phyloP scores from a whole-genome alignment of 2,329 filamentous ascomycete genomes.

The Cryphonectria naterciae region DNA sequence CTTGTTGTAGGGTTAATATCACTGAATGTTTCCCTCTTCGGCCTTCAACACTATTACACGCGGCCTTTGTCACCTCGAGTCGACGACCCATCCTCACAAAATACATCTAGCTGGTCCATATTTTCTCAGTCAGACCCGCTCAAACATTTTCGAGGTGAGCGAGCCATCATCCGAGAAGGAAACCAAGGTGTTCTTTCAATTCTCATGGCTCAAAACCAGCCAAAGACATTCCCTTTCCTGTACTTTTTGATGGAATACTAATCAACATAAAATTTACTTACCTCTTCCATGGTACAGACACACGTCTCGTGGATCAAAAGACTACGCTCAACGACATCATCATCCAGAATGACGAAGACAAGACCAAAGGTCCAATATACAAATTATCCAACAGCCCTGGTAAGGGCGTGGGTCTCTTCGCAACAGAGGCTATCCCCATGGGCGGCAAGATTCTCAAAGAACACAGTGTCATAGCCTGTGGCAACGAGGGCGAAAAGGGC shows the following conservation, averaged over 20 bases:
- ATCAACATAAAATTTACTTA: neutral
- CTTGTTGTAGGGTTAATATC: neutral
- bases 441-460: slow-evolving; percentile 8
- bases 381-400: slow-evolving; percentile 8
- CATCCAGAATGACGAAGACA: neutral
- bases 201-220: neutral
- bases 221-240: neutral
- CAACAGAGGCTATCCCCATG: neutral
- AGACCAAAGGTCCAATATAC: neutral
- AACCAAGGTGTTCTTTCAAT: neutral
- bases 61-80: neutral
- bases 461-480: slow-evolving; percentile 4
- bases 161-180: neutral
- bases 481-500: neutral
- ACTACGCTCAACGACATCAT: slow-evolving; percentile 3
- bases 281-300: neutral
- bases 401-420: slow-evolving; percentile 14
- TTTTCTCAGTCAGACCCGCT: neutral
- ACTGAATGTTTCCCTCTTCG: slow-evolving; percentile 2
- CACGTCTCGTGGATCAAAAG: neutral
- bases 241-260: neutral
- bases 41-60: neutral
- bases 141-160: neutral
- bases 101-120: slow-evolving; percentile 2
- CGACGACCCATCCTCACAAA: neutral